Evolutionary conservation across 148 eudicot species (phyloP).

Genomic region (Polygonum aviculare): DNA sequence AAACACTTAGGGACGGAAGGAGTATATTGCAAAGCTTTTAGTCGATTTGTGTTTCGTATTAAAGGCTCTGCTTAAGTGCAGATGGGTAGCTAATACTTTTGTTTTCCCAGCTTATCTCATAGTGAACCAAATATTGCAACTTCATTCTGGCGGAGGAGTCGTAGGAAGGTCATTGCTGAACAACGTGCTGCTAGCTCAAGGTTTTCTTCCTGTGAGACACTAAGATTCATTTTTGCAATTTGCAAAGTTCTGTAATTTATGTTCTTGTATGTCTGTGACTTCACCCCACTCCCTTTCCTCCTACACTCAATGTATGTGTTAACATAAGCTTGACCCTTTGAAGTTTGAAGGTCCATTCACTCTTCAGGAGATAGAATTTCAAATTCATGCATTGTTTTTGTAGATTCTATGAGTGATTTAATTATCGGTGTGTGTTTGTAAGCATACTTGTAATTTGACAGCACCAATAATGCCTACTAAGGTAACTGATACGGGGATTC

Average conservation of each 20-base stretch:
- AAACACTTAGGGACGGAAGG: too few relatives aligned
- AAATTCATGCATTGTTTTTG: neutral
- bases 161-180: conserved; percentile 84
- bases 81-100: conserved; percentile 1
- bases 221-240: neutral
- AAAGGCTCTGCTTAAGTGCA: neutral
- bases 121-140: conserved; percentile 92
- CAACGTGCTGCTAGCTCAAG: conserved; percentile 95
- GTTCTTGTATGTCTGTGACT: neutral
- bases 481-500: too few relatives aligned
- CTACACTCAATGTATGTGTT: neutral
- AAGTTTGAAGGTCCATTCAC: neutral
- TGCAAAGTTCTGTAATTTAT: neutral
- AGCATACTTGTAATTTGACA: neutral
- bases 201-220: conserved; percentile 18
- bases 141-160: conserved; percentile 81
- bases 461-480: neutral
- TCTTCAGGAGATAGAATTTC: neutral
- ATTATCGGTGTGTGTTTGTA: neutral
- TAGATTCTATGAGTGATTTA: neutral
- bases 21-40: neutral
- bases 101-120: conserved; percentile 51
- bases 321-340: neutral
- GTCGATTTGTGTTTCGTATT: neutral
- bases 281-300: neutral